phyloP scores from a whole-genome alignment of 257 asterid genomes.

The Rubia yunnanensis region DNA sequence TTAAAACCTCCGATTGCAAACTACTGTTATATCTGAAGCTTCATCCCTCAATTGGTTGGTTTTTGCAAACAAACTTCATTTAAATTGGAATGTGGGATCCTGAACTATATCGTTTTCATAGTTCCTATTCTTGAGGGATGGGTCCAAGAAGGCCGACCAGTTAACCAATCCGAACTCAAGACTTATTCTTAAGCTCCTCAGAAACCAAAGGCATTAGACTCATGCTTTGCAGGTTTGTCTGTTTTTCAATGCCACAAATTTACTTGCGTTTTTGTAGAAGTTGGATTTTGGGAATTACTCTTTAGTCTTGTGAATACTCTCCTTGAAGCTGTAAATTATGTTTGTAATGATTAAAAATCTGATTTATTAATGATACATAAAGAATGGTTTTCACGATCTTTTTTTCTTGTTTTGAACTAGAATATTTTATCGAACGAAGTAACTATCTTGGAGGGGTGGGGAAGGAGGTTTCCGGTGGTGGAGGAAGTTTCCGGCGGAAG shows the following conservation, averaged over 20 bases:
- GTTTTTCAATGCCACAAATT: neutral
- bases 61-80: neutral
- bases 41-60: neutral
- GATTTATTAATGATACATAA: neutral
- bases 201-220: slow-evolving; percentile 7
- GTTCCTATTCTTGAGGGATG: slow-evolving; percentile 15
- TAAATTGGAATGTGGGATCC: neutral
- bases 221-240: slow-evolving; percentile 16
- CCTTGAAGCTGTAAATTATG: no score
- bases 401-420: neutral
- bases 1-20: no score
- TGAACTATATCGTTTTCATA: slow-evolving; percentile 3
- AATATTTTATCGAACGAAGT: no score
- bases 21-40: neutral
- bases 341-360: neutral
- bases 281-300: neutral
- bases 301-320: neutral
- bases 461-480: no score
- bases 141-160: slow-evolving; percentile 8
- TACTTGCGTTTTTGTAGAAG: neutral
- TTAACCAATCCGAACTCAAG: neutral
- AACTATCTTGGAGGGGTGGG: no score
- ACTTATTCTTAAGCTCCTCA: slow-evolving; percentile 3
- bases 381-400: neutral
- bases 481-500: no score